Base-by-base conservation (phyloP, 139 green algal species). In the Asterochloris sp. region DNA sequence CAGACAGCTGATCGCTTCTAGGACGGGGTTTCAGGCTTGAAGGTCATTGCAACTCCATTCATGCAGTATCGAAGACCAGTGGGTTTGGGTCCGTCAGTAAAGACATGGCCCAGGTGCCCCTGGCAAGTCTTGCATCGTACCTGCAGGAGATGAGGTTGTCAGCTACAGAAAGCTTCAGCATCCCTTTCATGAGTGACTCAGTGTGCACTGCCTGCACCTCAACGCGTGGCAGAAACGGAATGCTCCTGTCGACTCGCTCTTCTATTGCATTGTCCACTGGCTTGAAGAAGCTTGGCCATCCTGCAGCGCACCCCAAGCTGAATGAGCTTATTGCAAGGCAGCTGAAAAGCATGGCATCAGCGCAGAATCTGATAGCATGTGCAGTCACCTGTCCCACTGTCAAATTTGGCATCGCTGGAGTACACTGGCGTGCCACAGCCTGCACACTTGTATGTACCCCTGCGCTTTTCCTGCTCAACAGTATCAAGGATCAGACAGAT, bases 11-110 rank as follows among this genome's bases (percentile, higher is more conserved):
- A 54, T 54, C 6, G 2, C 6, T 2, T 54, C 38, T 54, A 54
- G 6, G 38, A 2, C 38, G 2, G 38, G 6, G 2, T 10, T 2
- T 81, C 26, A 13, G 77, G 24, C 12, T 74, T 17, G 27, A 81
- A 81, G 15, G 62, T 62, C 77, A 81, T 81, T 74, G 77, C 77
- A 21, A 73, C 63, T 8, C 77, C 77, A 26, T 81, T 81, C 77
- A 81, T 81, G 91, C 95, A 98, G 88, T 96, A 98, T n/a, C 95
- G 85, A 67, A 93, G 71, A 24, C 93, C 92, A 4, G 94, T 98
- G 54, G 94, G 94, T 23, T 74, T 19, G 0, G 95, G 95, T 0
- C 95, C 95, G 82, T 98, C 95, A 62, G 94, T 79, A 76, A 98
- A 98, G 9, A 96, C 93, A 79, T 95, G 92, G 13, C 91, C 92